A percentile compares a stretch with the other conserved stretches of the same genome.
phyloP scores from a whole-genome alignment of 495 filamentous ascomycete species.

The Hyaloscypha finlandica region DNA sequence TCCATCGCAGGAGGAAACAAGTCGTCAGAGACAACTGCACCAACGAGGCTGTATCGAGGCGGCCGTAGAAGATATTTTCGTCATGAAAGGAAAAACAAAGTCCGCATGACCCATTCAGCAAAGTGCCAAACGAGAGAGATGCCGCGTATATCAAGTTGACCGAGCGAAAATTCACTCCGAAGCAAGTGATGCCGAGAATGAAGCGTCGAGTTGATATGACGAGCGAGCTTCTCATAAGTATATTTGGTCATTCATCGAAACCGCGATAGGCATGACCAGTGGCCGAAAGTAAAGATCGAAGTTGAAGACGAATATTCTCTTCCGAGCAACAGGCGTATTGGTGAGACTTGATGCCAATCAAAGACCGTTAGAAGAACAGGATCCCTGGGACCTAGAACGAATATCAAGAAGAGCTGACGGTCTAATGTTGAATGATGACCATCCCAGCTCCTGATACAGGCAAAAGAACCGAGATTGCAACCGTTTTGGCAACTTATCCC shows the following conservation, averaged over 20 bases:
- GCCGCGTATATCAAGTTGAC: not conserved
- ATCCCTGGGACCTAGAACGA: not conserved
- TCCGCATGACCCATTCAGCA: not conserved
- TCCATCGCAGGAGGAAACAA: not conserved
- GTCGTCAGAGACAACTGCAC: not conserved
- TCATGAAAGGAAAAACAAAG: not conserved
- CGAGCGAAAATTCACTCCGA: not conserved
- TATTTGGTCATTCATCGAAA: not conserved
- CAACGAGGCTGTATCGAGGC: not conserved
- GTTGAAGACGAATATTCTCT: not conserved
- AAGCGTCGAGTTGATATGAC: not conserved
- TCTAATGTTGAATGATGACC: not conserved
- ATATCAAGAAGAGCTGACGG: not conserved
- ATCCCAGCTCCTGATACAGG: not conserved
- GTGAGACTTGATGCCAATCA: not conserved
- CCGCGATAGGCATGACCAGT: not conserved
- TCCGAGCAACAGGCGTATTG: not conserved
- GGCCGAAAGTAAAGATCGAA: not conserved
- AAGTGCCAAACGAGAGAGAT: not conserved
- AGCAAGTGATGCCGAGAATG: not conserved
- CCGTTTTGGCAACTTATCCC: conserved; percentile 1
- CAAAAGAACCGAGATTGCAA: not conserved
- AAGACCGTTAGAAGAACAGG: not conserved
- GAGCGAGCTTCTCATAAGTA: not conserved
- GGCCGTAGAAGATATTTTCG: not conserved